A percentile compares a stretch with the other conserved stretches of the same genome.
phyloP scores from a whole-genome alignment of 2,329 filamentous ascomycete species.

The Geosmithia putterillii region DNA sequence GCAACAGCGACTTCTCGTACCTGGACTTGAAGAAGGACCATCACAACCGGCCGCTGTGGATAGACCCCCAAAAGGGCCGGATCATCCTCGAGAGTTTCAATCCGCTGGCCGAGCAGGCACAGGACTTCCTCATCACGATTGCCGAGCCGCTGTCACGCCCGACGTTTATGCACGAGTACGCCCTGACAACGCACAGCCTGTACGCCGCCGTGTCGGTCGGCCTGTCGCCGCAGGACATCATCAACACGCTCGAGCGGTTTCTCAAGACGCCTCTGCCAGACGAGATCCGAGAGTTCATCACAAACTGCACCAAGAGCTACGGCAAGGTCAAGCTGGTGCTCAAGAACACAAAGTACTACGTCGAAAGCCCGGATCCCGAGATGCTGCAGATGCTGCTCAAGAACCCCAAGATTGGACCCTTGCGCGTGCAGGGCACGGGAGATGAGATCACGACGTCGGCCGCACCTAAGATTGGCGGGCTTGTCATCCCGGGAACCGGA shows the following conservation, averaged over 20 bases:
- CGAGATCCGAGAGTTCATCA: slow-evolving; percentile 68
- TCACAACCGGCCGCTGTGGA: slow-evolving; percentile 82
- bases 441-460: slow-evolving; percentile 63
- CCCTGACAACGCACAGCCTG: slow-evolving; percentile 80
- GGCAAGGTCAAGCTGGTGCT: slow-evolving; percentile 93
- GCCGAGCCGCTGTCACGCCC: slow-evolving; percentile 87
- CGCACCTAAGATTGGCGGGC: slow-evolving; percentile 72
- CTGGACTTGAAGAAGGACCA: slow-evolving; percentile 79
- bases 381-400: slow-evolving; percentile 80
- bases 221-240: slow-evolving; percentile 79
- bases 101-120: slow-evolving; percentile 71
- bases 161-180: slow-evolving; percentile 86
- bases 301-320: slow-evolving; percentile 73
- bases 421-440: slow-evolving; percentile 58
- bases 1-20: slow-evolving; percentile 62
- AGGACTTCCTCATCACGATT: slow-evolving; percentile 92
- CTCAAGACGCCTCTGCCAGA: slow-evolving; percentile 80
- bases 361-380: slow-evolving; percentile 80
- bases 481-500: slow-evolving; percentile 91
- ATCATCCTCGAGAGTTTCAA: slow-evolving; percentile 95
- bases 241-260: slow-evolving; percentile 72
- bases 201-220: slow-evolving; percentile 94
- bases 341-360: slow-evolving; percentile 87
- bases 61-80: slow-evolving; percentile 73
- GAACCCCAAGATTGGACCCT: slow-evolving; percentile 69